Base-by-base conservation (phyloP, 139 green algal genomes). In the Eudorina sp. region DNA sequence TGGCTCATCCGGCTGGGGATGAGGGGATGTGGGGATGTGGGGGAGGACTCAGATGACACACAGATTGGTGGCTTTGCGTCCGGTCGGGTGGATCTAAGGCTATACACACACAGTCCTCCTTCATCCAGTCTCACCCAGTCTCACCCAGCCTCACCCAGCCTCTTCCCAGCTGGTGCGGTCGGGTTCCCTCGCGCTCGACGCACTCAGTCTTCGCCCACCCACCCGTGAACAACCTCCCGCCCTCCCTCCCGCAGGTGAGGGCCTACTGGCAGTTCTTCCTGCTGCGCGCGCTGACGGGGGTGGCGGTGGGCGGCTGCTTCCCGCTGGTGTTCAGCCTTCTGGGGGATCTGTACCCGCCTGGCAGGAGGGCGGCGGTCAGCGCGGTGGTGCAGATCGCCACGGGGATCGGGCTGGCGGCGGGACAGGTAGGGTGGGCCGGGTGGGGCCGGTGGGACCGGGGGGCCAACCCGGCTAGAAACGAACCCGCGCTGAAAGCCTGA, bases 261-360 rank as follows among this genome's bases (percentile, higher is more conserved):
- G 53, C 84, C 23, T 96, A 95, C 79, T 97, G 95, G 96, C 90
- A 98, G 94, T 95, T 99, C 60, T 93, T 98, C 38, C 48, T 96
- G 27, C 88, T 98, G 62, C 92, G 97, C 16, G 80, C 95, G 62
- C 82, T 98, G 60, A 99, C 97, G 0, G 96, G 97, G 53, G 93
- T 99, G 58, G 91, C 90, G 19, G 90, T 99, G 19, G 97, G 97
- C 34, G 97, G 95, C 80, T 90, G 88, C 60, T 93, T 98, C 34
- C 97, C 97, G 1, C 82, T 99, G 27, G 82, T 98, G n/a, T 98
- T 96, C 90, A 93, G 81, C 53, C 90, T 98, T 69, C 78, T 97
- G 53, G 93, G 93, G 3, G 96, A 98, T 84, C 89, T 98, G 34
- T 97, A 96, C 87, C 89, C 90, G 27, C 62, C 88, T 4, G 51